Base-by-base conservation (phyloP, 768 basidiomycete species). In the Dentipellis sp. region DNA sequence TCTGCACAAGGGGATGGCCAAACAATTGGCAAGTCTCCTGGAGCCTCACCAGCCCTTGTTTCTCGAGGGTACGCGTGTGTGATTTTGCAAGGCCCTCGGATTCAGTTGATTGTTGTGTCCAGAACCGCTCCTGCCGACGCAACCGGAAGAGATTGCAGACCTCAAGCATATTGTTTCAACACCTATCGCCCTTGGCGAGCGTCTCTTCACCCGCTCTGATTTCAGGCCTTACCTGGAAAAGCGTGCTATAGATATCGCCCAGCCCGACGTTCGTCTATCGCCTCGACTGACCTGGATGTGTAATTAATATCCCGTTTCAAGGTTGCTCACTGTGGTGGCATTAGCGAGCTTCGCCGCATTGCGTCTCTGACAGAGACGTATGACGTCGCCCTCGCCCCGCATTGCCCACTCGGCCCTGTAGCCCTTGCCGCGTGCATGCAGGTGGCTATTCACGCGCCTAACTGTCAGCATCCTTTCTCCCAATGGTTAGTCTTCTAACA, bases 391-490 rank as follows among this genome's bases (percentile, higher is more conserved):
- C 65, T 84, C 52, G 86, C 84, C 0, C 85, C 87, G 4, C 85
- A 88, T 63, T 87, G 84, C 68, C 86, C 86, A 2, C 63, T 86
- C 1, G 84, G 84, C 0, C 87, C 86, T 0, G 79, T 89, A 34
- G 83, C 85, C 0, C 74, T 88, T 21, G 87, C 85, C 5, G 84
- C 85, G 19, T 83, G 81, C 62, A 77, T 87, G 45, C 82, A 86
- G 54, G 75, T 88, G 3, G 84, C 76, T 3, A 72, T 78, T 37
- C 70, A 76, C 21, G 74, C 78, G 10, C 79, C 80, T 3, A 86
- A 86, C 62, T 84, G 84, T 79, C 58, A 60, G 78, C 66, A 1
- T 35, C 37, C 6, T 19, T 22, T 10, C 23, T n/a, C 10, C 42
- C 38, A 47, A 35, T 19, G 10, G 42, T 10, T 36, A 12, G 6